Conservation (phyloP, 2,329 filamentous ascomycete species). For the Daldinia sp. region DNA sequence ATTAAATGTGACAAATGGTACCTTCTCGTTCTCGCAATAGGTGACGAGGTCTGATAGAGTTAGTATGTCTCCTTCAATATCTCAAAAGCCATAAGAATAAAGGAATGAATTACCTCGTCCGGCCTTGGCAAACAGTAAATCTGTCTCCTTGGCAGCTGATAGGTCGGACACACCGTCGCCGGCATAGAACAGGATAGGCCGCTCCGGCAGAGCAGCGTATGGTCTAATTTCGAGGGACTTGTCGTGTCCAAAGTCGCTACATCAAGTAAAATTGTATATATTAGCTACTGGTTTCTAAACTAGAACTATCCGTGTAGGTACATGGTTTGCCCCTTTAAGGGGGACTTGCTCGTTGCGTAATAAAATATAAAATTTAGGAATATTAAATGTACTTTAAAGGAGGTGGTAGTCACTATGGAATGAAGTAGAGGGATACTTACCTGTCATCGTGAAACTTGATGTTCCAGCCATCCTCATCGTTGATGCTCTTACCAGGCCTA, state of each 20-base stretch:
- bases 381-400: too few relatives aligned
- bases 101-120: constrained; percentile 73
- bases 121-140: constrained; percentile 92
- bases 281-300: constrained; percentile 9
- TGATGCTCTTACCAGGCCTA: constrained; percentile 75
- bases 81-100: not conserved
- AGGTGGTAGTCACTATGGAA: too few relatives aligned
- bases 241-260: constrained; percentile 90
- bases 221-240: constrained; percentile 92
- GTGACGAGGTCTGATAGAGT: constrained; percentile 78
- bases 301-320: constrained; percentile 9
- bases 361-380: not conserved
- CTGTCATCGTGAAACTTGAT: constrained; percentile 91
- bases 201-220: constrained; percentile 80
- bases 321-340: not conserved
- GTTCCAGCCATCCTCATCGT: constrained; percentile 85
- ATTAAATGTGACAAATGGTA: constrained; percentile 89
- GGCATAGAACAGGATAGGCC: constrained; percentile 92
- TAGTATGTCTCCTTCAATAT: constrained; percentile 25
- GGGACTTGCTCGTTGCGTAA: not conserved
- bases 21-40: constrained; percentile 85
- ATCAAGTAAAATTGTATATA: constrained; percentile 10
- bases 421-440: too few relatives aligned
- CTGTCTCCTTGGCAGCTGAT: constrained; percentile 91
- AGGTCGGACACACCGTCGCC: constrained; percentile 95